These are phyloP conservation scores for Cutaneotrichosporon cyanovorans DNA, from an alignment of 1,284 basidiomycete species.

Conservation along the genomic window DNA sequence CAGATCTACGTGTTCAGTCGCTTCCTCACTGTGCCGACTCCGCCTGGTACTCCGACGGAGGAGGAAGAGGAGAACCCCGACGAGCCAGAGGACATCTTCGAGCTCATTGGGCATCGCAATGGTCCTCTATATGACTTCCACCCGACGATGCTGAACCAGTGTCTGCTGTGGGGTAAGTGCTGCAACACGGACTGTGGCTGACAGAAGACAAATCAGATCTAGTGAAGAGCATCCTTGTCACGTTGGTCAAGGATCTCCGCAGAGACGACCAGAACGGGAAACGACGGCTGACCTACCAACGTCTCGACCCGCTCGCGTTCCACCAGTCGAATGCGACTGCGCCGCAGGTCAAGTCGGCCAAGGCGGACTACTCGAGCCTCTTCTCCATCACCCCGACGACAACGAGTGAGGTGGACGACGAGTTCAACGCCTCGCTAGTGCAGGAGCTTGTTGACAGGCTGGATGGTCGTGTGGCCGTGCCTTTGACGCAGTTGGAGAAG, in stretches of 20 bases:
- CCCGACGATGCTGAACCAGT: slow-evolving; percentile 85
- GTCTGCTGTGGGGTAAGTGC: slow-evolving; percentile 72
- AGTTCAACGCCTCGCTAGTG: slow-evolving; percentile 59
- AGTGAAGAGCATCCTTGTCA: slow-evolving; percentile 70
- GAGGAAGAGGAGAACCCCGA: slow-evolving; percentile 12
- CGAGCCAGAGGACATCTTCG: slow-evolving; percentile 56
- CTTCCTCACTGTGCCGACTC: slow-evolving; percentile 44
- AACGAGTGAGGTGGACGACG: slow-evolving; percentile 50
- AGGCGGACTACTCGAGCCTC: slow-evolving; percentile 21
- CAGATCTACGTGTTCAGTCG: slow-evolving; percentile 61
- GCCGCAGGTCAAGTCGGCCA: neutral
- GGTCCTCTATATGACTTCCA: slow-evolving; percentile 81
- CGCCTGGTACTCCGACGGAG: neutral
- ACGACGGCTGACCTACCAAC: slow-evolving; percentile 25
- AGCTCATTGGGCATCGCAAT: slow-evolving; percentile 70
- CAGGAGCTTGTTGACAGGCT: slow-evolving; percentile 58
- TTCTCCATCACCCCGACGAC: slow-evolving; percentile 20
- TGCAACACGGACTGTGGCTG: neutral
- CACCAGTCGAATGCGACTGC: slow-evolving; percentile 11
- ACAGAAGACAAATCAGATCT: slow-evolving; percentile 65
- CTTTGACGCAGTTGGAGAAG: slow-evolving; percentile 67
- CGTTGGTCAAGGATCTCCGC: slow-evolving; percentile 52
- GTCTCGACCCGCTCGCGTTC: slow-evolving; percentile 36
- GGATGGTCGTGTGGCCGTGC: slow-evolving; percentile 58
- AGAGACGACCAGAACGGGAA: slow-evolving; percentile 28